Evolutionary conservation across 129 eudicot genomes (phyloP), one percentile per base, ranked within the genome.

Genomic region (Lactuca saligna): DNA sequence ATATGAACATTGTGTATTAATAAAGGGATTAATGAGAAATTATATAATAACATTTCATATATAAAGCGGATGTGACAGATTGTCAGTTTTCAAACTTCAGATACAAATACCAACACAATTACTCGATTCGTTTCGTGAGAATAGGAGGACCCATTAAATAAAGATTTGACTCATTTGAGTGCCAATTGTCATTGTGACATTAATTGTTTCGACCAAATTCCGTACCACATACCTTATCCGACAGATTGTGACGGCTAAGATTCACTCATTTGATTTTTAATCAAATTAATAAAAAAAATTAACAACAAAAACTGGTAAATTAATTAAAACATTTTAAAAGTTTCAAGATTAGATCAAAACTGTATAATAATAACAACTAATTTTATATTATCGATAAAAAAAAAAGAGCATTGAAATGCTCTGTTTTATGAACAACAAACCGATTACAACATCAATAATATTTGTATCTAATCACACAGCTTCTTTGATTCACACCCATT

Each of bases 401-500:
- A 42, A 3, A 42, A 3, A 42, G 10, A 9, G 51, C 15, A 11
- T 46, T 46, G n/a, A 46, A 46, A 46, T 46, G 51, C 51, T 46
- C 51, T 46, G 51, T 46, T 46, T 46, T 46, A 46, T 46, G 15
- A 2, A 46, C 49, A 46, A 46, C 51, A 46, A 3, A 46, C 15
- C 12, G 15, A 42, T 42, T 42, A 8, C 49, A 9, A 4, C 13
- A 46, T 25, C 29, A 25, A 25, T 25, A 4, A 46, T 15, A 16
- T 25, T 12, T 44, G 13, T 59, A 37, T 59, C 16, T 58, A 58
- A 32, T 58, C 41, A 58, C 42, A 58, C 0, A 15, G 20, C 5
- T 59, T 34, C 25, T 33, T 46, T 34, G 44, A 59, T 59, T 59
- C 51, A 46, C 51, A 46, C 51, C 51, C 51, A 46, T 46, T 46